Evolutionary conservation across 768 basidiomycete species (phyloP).

Genomic region (Clavaria fumosa): DNA sequence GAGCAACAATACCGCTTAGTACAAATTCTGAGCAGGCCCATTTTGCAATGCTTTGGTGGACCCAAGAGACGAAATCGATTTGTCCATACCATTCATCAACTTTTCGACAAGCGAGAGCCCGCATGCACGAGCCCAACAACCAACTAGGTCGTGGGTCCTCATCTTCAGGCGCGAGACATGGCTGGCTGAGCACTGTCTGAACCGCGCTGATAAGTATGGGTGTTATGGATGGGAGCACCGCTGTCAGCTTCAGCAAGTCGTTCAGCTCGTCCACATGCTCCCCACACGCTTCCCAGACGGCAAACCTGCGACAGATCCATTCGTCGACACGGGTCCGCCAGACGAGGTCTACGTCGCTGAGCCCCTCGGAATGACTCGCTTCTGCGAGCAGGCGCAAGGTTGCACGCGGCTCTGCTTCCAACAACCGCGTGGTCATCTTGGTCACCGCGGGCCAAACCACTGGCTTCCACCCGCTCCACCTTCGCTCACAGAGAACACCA

Average conservation of each 20-base stretch:
- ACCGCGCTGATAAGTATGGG: constrained; percentile 30
- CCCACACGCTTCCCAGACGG: constrained; percentile 24
- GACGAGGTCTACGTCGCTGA: constrained; percentile 41
- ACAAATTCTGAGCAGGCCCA: constrained; percentile 49
- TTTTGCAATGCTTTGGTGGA: constrained; percentile 23
- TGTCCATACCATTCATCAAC: constrained; percentile 28
- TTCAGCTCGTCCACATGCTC: constrained; percentile 37
- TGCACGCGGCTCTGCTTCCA: constrained; percentile 27
- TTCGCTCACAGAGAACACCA: constrained; percentile 44
- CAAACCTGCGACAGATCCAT: constrained; percentile 31
- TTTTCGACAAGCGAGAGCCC: constrained; percentile 30
- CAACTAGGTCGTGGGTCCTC: too few species aligned
- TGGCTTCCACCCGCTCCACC: constrained; percentile 69
- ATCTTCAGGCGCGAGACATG: constrained; percentile 22
- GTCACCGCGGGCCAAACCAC: constrained; percentile 46
- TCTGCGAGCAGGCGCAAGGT: constrained; percentile 35
- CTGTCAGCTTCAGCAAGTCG: constrained; percentile 37
- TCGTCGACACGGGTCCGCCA: constrained; percentile 41
- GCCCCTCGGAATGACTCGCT: constrained; percentile 30
- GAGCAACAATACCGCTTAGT: constrained; percentile 35
- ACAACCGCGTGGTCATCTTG: constrained; percentile 31
- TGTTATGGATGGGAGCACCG: constrained; percentile 30
- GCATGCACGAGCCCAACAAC: constrained; percentile 47
- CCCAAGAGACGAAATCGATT: constrained; percentile 38
- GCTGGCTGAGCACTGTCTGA: constrained; percentile 15